Conservation (phyloP, 1,139 yeast genomes). For the Hyphopichia burtonii region DNA sequence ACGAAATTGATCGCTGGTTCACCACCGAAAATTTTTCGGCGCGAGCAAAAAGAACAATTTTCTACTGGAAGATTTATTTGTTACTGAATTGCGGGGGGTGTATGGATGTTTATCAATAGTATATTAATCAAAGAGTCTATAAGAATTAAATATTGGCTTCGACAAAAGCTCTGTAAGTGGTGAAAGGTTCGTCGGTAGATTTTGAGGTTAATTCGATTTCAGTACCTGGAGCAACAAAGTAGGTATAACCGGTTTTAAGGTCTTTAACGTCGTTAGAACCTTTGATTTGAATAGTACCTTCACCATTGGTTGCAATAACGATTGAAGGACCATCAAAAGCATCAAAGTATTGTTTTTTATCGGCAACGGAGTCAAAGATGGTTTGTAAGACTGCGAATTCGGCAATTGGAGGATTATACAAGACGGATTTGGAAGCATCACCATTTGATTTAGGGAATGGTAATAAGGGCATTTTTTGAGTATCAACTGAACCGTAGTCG, state of each 20-base stretch:
- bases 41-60: not conserved
- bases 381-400: slow-evolving; percentile 92
- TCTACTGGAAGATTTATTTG: not conserved
- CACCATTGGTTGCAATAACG: slow-evolving; percentile 78
- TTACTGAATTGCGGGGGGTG: not conserved
- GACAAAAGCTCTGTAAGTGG: slow-evolving; percentile 84
- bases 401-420: slow-evolving; percentile 94
- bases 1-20: not conserved
- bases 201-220: slow-evolving; percentile 59
- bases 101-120: no score
- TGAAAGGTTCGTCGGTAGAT: slow-evolving; percentile 50
- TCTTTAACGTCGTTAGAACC: slow-evolving; percentile 39
- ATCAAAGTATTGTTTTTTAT: slow-evolving; percentile 49
- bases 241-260: slow-evolving; percentile 67
- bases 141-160: slow-evolving; percentile 43
- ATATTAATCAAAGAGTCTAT: not conserved
- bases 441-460: slow-evolving; percentile 65
- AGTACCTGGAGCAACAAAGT: slow-evolving; percentile 77
- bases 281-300: slow-evolving; percentile 54
- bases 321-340: slow-evolving; percentile 86
- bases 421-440: slow-evolving; percentile 56
- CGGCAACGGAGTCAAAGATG: slow-evolving; percentile 41
- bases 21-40: not conserved
- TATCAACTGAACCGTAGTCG: slow-evolving; percentile 82
- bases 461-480: slow-evolving; percentile 83